Evolutionary conservation across 73 alveolate genomes (phyloP).

Genomic region (Effrenium voratum): DNA sequence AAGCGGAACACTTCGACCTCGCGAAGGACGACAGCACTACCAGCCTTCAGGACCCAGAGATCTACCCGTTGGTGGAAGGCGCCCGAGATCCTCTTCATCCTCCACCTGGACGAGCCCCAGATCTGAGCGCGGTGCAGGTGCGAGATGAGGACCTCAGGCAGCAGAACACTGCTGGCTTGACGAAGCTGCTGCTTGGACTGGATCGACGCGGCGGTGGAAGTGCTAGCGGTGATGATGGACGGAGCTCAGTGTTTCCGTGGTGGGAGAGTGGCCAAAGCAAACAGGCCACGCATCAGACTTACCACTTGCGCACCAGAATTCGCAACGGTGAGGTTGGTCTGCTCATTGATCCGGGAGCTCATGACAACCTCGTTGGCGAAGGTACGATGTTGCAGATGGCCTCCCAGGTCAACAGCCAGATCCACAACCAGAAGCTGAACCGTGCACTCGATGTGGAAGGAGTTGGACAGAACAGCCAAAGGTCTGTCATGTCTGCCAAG

Average conservation of each 20-base stretch:
- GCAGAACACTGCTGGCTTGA: no score
- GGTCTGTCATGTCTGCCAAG: neutral
- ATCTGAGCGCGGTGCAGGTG: no score
- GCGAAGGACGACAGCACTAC: no score
- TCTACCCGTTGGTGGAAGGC: no score
- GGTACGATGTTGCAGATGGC: neutral
- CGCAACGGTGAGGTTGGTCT: neutral
- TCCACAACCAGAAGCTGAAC: neutral
- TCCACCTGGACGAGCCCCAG: no score
- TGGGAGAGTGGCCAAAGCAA: neutral
- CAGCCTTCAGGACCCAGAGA: no score
- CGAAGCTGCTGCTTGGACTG: no score
- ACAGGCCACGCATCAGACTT: neutral
- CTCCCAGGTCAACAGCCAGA: neutral
- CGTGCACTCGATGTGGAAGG: slow-evolving; percentile 10
- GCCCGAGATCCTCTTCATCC: no score
- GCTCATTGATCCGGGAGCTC: slow-evolving; percentile 68
- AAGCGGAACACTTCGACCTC: no score
- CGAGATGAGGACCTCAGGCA: no score
- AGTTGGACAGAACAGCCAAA: slow-evolving; percentile 13
- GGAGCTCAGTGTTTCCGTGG: neutral
- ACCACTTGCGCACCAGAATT: slow-evolving; percentile 25
- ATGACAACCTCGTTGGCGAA: slow-evolving; percentile 45
- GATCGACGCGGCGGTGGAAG: no score
- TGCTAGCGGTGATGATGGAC: no score